Conservation (phyloP, 768 basidiomycete species). For the Mycena belliarum region DNA sequence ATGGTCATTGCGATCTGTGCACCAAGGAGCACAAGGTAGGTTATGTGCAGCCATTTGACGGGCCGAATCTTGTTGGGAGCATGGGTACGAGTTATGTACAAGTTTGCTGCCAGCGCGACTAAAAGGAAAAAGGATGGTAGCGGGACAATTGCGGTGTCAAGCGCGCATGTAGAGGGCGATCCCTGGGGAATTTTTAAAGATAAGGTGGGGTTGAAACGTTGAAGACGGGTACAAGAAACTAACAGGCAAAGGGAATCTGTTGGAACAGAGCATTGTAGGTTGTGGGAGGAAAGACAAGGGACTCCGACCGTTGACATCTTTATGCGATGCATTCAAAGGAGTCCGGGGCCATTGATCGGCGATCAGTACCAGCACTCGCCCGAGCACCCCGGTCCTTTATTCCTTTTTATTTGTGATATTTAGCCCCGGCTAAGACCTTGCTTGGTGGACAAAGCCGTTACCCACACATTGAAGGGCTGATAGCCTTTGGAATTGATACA, state of each 20-base stretch:
- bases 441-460: too few species aligned
- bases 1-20: conserved; percentile 30
- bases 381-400: neutral
- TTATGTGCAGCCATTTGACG: conserved; percentile 26
- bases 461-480: too few species aligned
- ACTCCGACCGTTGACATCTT: neutral
- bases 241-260: conserved; percentile 23
- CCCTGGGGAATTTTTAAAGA: conserved; percentile 21
- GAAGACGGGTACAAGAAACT: too few species aligned
- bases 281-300: neutral
- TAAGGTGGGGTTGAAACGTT: neutral
- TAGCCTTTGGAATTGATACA: too few species aligned
- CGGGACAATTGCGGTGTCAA: conserved; percentile 31
- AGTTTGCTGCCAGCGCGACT: conserved; percentile 12
- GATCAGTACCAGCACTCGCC: neutral
- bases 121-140: conserved; percentile 30
- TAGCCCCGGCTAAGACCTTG: too few species aligned
- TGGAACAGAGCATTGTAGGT: conserved; percentile 21
- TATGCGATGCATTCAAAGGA: neutral
- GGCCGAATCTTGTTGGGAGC: neutral
- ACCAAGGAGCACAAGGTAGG: conserved; percentile 28
- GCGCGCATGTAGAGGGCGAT: conserved; percentile 32
- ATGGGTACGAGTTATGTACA: conserved; percentile 1
- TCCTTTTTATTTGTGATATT: too few species aligned
- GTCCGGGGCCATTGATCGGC: neutral